phyloP scores from a whole-genome alignment of 768 basidiomycete species.

The Leccinum olivaceopallidum region DNA sequence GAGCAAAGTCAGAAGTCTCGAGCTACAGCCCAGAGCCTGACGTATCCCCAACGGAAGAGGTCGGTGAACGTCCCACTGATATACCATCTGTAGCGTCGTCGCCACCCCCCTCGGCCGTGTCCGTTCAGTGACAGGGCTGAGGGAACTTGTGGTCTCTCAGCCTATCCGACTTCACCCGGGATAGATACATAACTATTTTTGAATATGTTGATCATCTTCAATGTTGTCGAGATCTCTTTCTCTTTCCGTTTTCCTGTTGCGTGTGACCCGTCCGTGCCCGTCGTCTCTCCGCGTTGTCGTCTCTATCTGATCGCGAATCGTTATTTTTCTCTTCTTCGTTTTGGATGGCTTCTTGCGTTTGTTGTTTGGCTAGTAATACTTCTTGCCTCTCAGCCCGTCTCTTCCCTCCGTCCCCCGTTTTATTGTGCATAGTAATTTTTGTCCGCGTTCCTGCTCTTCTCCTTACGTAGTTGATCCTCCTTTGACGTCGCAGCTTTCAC shows the following conservation, averaged over 20 bases:
- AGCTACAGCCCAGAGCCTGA: constrained; percentile 20
- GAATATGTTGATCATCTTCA: constrained; percentile 38
- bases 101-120: constrained; percentile 34
- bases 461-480: constrained; percentile 4
- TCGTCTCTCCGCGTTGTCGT: constrained; percentile 11
- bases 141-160: constrained; percentile 1
- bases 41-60: constrained; percentile 25
- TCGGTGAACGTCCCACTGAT: constrained; percentile 20
- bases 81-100: constrained; percentile 31
- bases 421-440: constrained; percentile 28
- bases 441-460: background rate
- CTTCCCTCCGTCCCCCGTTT: constrained; percentile 1
- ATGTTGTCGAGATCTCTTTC: constrained; percentile 16
- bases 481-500: constrained; percentile 13
- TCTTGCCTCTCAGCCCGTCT: constrained; percentile 3
- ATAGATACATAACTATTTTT: constrained; percentile 35
- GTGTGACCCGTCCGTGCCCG: constrained; percentile 15
- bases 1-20: constrained; percentile 18
- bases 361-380: constrained; percentile 20
- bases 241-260: constrained; percentile 5
- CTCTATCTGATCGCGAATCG: constrained; percentile 9
- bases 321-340: constrained; percentile 1
- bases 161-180: constrained; percentile 12
- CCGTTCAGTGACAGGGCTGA: constrained; percentile 21
- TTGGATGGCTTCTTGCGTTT: constrained; percentile 24